phyloP scores from a whole-genome alignment of 306 rosid genomes.

The Inga leiocalycina region DNA sequence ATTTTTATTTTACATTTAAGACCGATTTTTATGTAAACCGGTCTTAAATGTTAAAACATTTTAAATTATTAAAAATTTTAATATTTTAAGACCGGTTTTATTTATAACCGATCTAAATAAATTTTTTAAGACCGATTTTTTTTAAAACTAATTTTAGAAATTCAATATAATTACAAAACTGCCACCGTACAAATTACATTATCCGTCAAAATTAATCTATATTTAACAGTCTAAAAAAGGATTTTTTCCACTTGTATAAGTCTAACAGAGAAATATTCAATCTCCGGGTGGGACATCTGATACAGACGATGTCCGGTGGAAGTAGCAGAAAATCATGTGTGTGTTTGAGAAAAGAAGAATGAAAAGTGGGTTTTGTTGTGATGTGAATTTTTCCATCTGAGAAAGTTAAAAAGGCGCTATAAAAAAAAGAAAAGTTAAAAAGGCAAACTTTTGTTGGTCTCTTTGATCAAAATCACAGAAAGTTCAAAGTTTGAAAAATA shows the following conservation, averaged over 20 bases:
- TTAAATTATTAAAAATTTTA: no score
- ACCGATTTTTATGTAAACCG: no score
- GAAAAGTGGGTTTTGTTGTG: slow-evolving; percentile 5
- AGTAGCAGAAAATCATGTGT: not conserved
- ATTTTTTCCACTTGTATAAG: not conserved
- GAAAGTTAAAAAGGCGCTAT: not conserved
- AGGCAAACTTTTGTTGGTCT: not conserved
- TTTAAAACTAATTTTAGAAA: no score
- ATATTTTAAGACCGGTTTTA: no score
- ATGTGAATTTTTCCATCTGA: not conserved
- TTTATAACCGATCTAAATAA: no score
- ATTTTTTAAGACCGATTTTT: no score
- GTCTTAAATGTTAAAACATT: no score
- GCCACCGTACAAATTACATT: no score
- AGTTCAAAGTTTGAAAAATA: not conserved
- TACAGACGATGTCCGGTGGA: not conserved
- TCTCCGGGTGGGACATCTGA: not conserved
- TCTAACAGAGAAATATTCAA: not conserved
- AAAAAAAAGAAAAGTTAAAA: not conserved
- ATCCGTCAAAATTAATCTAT: no score
- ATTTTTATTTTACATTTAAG: no score
- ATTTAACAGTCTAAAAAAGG: no score
- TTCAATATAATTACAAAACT: no score
- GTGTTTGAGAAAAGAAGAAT: not conserved
- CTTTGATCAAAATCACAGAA: not conserved